Conservation (phyloP, 2,329 filamentous ascomycete genomes). For the Colletotrichum simmondsii region DNA sequence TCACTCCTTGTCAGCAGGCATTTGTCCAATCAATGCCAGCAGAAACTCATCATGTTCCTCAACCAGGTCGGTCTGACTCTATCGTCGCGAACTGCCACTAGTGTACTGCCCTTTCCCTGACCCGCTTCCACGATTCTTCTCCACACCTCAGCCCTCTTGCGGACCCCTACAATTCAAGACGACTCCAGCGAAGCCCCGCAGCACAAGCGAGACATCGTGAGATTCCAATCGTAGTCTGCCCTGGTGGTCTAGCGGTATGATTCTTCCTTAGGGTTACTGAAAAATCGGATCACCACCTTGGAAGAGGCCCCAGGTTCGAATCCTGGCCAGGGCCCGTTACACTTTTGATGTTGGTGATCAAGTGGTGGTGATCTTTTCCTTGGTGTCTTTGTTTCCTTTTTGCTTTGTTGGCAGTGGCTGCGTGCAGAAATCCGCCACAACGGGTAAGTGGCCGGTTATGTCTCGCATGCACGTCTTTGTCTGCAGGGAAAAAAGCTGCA, state of each 20-base stretch:
- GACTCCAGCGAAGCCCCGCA: neutral
- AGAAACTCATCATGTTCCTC: no score
- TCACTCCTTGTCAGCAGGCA: no score
- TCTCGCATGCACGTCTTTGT: neutral
- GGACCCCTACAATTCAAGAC: neutral
- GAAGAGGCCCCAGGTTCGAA: constrained; percentile 35
- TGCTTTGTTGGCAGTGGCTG: no score
- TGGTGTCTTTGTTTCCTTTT: neutral
- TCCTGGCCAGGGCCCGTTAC: constrained; percentile 23
- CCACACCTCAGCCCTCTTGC: neutral
- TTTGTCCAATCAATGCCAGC: no score
- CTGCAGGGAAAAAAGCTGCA: constrained; percentile 4
- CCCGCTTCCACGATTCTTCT: neutral
- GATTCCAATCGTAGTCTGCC: neutral
- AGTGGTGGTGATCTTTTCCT: neutral
- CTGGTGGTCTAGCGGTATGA: constrained; percentile 35
- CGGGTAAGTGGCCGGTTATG: neutral
- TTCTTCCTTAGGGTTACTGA: constrained; percentile 31
- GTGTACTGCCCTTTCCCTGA: no score
- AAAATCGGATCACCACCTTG: neutral
- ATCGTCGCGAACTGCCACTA: no score
- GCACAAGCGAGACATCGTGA: neutral
- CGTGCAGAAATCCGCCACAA: no score
- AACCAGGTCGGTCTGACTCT: no score
- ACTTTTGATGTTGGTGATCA: neutral